A percentile compares a stretch with the other conserved stretches of the same genome.
These are phyloP conservation scores for Hymenoscyphus infarciens DNA, from an alignment of 2,329 filamentous ascomycete species.

Conservation along the genomic window DNA sequence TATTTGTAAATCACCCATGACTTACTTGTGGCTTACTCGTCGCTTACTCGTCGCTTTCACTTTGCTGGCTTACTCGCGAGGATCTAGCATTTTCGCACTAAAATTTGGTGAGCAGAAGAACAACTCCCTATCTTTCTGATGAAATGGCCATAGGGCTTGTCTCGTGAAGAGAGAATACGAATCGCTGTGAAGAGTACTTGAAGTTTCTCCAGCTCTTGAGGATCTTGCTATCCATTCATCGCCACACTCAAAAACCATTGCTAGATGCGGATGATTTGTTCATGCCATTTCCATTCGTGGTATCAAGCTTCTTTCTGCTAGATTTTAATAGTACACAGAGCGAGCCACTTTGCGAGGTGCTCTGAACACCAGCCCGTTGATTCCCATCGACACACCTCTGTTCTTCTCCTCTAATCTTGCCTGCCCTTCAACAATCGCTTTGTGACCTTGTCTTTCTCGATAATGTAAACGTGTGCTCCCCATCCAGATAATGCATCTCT, in stretches of 20 bases:
- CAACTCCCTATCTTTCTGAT: no score
- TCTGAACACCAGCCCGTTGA: constrained; percentile 11
- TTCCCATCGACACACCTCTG: background rate
- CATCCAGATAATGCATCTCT: constrained; percentile 94
- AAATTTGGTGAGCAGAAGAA: no score
- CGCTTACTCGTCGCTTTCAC: no score
- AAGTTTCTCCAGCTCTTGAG: background rate
- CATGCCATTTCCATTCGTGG: constrained; percentile 22
- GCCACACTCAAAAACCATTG: background rate
- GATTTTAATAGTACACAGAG: constrained; percentile 31
- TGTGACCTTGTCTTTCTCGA: constrained; percentile 99
- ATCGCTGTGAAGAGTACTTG: no score
- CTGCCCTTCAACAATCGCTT: constrained; percentile 97
- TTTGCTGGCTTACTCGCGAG: no score
- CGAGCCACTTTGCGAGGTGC: constrained; percentile 7
- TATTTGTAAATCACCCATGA: no score
- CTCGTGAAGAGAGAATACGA: no score
- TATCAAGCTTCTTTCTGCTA: constrained; percentile 20
- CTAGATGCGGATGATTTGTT: constrained; percentile 7
- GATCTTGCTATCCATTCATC: background rate
- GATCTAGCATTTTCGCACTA: no score
- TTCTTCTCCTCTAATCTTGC: constrained; percentile 67
- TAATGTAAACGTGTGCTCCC: constrained; percentile 98
- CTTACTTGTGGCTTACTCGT: no score
- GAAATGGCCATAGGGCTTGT: no score